Conservation (phyloP, 352 stramenopile species). For the Pythium folliculosum region DNA sequence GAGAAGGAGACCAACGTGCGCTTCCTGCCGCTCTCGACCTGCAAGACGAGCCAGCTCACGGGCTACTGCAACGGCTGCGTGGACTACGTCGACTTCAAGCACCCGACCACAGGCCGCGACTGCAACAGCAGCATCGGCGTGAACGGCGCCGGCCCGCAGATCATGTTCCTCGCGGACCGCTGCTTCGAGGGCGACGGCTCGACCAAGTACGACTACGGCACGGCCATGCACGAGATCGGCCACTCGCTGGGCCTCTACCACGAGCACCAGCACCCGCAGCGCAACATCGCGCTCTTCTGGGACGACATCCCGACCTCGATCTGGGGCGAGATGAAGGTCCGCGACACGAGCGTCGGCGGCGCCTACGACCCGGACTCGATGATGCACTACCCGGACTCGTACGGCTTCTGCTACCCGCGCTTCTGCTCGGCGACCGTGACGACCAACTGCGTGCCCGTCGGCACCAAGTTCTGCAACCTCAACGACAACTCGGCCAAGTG, state of each 20-base stretch:
- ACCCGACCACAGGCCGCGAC: conserved; percentile 65
- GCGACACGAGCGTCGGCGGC: conserved; percentile 63
- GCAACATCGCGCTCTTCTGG: conserved; percentile 72
- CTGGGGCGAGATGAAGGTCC: conserved; percentile 73
- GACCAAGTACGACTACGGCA: conserved; percentile 73
- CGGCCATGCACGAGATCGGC: conserved; percentile 83
- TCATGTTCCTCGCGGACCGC: conserved; percentile 74
- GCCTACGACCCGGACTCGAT: conserved; percentile 70
- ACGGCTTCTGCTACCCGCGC: conserved; percentile 74
- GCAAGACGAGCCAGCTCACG: conserved; percentile 43
- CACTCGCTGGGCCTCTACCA: conserved; percentile 80
- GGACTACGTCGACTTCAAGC: conserved; percentile 80
- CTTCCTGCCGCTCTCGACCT: conserved; percentile 59
- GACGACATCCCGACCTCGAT: conserved; percentile 72
- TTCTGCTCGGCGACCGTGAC: conserved; percentile 44
- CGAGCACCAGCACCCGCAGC: conserved; percentile 78
- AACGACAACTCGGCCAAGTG: conserved; percentile 64
- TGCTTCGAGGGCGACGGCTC: conserved; percentile 77
- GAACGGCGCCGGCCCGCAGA: conserved; percentile 57
- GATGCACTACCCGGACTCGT: conserved; percentile 81
- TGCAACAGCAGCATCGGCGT: conserved; percentile 82
- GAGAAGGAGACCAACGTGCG: conserved; percentile 73
- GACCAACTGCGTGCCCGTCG: conserved; percentile 50
- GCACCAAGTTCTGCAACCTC: conserved; percentile 71
- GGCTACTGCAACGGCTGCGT: conserved; percentile 65